These are phyloP conservation scores for Scheffersomyces cryptocercus DNA, from an alignment of 1,139 yeast genomes.

Conservation along the genomic window DNA sequence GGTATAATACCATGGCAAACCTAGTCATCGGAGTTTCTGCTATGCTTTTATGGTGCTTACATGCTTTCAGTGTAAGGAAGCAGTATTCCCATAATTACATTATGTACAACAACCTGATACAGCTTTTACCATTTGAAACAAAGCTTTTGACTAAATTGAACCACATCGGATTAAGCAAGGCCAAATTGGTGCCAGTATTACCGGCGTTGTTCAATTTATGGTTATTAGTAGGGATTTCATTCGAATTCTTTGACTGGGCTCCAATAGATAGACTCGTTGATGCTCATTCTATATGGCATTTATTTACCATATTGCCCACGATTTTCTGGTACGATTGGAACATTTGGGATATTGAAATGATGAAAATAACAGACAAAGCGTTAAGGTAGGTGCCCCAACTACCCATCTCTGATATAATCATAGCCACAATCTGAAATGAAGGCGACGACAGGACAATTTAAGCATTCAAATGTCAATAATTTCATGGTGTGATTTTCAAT, in stretches of 20 bases:
- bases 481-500: too few species aligned
- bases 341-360: conserved; percentile 48
- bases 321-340: conserved; percentile 52
- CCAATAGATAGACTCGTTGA: conserved; percentile 37
- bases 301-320: conserved; percentile 44
- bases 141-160: conserved; percentile 35
- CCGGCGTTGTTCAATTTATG: conserved; percentile 39
- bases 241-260: conserved; percentile 41
- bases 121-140: conserved; percentile 43
- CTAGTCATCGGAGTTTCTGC: conserved; percentile 33
- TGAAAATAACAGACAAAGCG: conserved; percentile 16
- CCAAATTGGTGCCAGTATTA: conserved; percentile 34
- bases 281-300: conserved; percentile 49
- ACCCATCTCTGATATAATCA: too few species aligned
- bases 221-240: conserved; percentile 34
- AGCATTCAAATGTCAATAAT: too few species aligned
- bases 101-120: conserved; percentile 37
- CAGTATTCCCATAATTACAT: conserved; percentile 23
- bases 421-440: too few species aligned
- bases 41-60: conserved; percentile 37
- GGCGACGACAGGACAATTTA: too few species aligned
- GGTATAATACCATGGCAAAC: conserved; percentile 39
- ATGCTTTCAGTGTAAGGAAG: conserved; percentile 23
- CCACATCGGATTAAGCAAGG: conserved; percentile 24
- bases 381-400: not conserved